A percentile compares a stretch with the other conserved stretches of the same genome.
Conservation (phyloP, 768 basidiomycete species). For the Neoboletus brunneissimus region DNA sequence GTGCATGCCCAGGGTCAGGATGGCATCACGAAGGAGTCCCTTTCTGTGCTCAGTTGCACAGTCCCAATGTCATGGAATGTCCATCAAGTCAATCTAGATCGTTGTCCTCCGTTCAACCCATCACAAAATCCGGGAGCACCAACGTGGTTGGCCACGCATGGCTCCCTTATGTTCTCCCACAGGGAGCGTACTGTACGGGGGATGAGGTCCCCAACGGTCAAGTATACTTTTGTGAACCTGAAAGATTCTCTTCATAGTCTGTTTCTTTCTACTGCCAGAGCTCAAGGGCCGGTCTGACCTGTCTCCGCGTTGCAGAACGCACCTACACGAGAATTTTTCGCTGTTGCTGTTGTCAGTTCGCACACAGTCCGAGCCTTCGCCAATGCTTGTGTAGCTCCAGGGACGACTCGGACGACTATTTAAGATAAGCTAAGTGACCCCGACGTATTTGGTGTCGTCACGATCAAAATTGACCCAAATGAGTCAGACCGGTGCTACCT, state of each 20-base stretch:
- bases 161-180: constrained; percentile 31
- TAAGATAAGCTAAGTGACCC: neutral
- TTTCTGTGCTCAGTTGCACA: constrained; percentile 17
- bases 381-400: constrained; percentile 47
- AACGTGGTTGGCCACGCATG: constrained; percentile 35
- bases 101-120: constrained; percentile 33
- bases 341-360: constrained; percentile 44
- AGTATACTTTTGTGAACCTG: constrained; percentile 30
- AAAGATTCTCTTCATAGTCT: constrained; percentile 34
- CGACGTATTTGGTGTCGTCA: constrained; percentile 13
- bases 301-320: constrained; percentile 20
- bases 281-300: constrained; percentile 15
- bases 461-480: constrained; percentile 14
- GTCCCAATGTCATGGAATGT: constrained; percentile 34
- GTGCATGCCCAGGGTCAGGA: constrained; percentile 17
- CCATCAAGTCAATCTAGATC: constrained; percentile 38
- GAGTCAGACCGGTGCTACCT: constrained; percentile 46
- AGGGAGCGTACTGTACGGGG: constrained; percentile 25
- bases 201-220: neutral
- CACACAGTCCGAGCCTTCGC: constrained; percentile 44
- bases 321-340: constrained; percentile 23
- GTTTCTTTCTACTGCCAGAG: constrained; percentile 27
- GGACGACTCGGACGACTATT: constrained; percentile 14
- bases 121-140: constrained; percentile 3
- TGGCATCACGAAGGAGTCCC: constrained; percentile 27